Evolutionary conservation across 495 filamentous ascomycete genomes (phyloP), one percentile per base, ranked within the genome.

Genomic region (Tuber calosporum): DNA sequence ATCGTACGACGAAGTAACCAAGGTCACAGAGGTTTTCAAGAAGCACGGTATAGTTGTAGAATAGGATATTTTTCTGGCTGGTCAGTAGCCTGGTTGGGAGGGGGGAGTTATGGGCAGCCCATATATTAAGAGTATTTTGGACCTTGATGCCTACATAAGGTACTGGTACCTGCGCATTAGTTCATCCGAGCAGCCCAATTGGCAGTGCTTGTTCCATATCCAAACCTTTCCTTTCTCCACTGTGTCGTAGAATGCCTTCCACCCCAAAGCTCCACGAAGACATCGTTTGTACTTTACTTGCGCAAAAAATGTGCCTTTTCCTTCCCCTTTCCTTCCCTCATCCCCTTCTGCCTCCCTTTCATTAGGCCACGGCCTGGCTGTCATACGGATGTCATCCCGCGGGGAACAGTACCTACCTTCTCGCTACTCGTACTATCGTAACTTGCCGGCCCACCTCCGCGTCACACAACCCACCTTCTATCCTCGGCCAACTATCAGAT

Each of bases 1-100:
- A 74, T 96, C 92, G 70, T 91, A 91, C 75, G 91, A 96, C 72
- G 95, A 99, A 87, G 89, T 99, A 37, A 91, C 96, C 84, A 97
- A 97, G 87, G 91, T 97, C 74, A 96, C 97, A 82, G 86, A 89
- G 62, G 86, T 88, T 37, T 86, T 87, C 76, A 85, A 84, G 79
- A 87, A 87, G 76, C 80, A 87, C 73, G 79, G 75, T 38, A 22
- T 70, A 77, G 40, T 62, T 62, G 68, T 70, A 77, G 70, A 48
- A 62, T 34, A 62, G 53, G 53, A 62, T 62, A 11, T 62, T 62
- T 34, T 19, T 62, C 13, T 62, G 2, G 53, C 53, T 34, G 13
- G 53, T 34, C 53, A 26, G 53, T 34, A 34, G 26, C 34, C 19
- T 62, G 3, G 34, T 34, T 62, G 53, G 53, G 34, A 34, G 26